Percentiles rank a stretch among this genome's conserved stretches.
Evolutionary conservation across 306 rosid genomes (phyloP).

Genomic region (Parietaria judaica): DNA sequence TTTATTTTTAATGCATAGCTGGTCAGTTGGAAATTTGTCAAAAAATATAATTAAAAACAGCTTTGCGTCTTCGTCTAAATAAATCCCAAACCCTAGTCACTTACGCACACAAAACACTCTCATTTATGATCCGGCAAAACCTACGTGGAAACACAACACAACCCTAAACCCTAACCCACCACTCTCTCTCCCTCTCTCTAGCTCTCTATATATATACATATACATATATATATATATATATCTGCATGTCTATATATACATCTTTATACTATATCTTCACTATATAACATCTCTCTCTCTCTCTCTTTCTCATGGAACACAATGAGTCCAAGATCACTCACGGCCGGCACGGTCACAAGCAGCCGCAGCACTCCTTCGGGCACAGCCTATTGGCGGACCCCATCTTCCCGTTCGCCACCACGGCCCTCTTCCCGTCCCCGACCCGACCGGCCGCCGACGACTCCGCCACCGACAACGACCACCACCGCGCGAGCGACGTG

Average conservation of each 20-base stretch:
- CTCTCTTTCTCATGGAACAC: constrained; percentile 15
- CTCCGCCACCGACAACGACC: constrained; percentile 10
- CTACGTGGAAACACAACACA: neutral
- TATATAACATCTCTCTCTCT: constrained; percentile 11
- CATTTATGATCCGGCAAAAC: constrained; percentile 9
- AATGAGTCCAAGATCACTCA: constrained; percentile 10
- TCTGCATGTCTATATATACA: neutral
- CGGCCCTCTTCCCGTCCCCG: constrained; percentile 11
- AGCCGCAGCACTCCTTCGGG: constrained; percentile 3
- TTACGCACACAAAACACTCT: constrained; percentile 8
- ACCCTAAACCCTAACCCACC: constrained; percentile 1
- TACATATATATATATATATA: neutral
- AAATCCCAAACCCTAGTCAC: neutral
- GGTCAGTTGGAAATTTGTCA: neutral
- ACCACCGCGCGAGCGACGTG: neutral
- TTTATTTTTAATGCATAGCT: neutral
- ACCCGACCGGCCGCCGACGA: constrained; percentile 9
- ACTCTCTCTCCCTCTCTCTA: constrained; percentile 10
- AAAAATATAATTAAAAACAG: neutral
- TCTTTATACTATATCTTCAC: neutral
- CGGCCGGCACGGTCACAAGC: neutral
- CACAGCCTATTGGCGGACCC: neutral
- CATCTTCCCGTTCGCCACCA: neutral
- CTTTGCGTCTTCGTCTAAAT: constrained; percentile 15
- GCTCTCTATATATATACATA: neutral